Conservation (phyloP, 2,329 filamentous ascomycete genomes). For the Bipolaris bicolor region DNA sequence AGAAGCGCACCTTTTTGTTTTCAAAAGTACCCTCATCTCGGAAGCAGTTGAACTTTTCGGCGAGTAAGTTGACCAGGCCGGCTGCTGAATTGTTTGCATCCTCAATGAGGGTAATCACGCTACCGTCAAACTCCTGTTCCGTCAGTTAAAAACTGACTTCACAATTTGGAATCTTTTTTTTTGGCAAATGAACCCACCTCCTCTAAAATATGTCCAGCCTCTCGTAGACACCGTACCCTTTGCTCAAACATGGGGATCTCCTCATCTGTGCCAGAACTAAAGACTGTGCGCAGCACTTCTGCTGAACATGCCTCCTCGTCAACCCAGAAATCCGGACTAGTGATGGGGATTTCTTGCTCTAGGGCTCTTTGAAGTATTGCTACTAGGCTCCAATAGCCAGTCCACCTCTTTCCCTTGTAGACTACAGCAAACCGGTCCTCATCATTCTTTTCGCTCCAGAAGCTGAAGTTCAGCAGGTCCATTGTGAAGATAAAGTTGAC, state of each 20-base stretch:
- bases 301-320: slow-evolving; percentile 77
- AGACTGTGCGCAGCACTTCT: slow-evolving; percentile 75
- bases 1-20: slow-evolving; percentile 75
- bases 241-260: slow-evolving; percentile 83
- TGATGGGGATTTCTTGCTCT: slow-evolving; percentile 90
- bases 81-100: slow-evolving; percentile 81
- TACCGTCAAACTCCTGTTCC: slow-evolving; percentile 73
- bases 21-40: slow-evolving; percentile 80
- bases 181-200: slow-evolving; percentile 48
- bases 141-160: slow-evolving; percentile 18
- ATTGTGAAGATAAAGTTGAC: slow-evolving; percentile 96
- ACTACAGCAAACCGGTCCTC: slow-evolving; percentile 80
- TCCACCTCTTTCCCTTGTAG: slow-evolving; percentile 83
- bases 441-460: slow-evolving; percentile 80
- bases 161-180: neutral
- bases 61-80: slow-evolving; percentile 82
- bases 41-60: slow-evolving; percentile 83
- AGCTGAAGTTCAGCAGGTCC: slow-evolving; percentile 96
- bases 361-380: slow-evolving; percentile 84
- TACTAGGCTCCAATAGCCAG: slow-evolving; percentile 93
- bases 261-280: slow-evolving; percentile 84
- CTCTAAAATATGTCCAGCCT: slow-evolving; percentile 80
- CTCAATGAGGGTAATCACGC: slow-evolving; percentile 73
- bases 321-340: slow-evolving; percentile 84
- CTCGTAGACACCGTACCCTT: slow-evolving; percentile 77